Conservation (phyloP, 768 basidiomycete species). For the Rhodotorula taiwanensis region DNA sequence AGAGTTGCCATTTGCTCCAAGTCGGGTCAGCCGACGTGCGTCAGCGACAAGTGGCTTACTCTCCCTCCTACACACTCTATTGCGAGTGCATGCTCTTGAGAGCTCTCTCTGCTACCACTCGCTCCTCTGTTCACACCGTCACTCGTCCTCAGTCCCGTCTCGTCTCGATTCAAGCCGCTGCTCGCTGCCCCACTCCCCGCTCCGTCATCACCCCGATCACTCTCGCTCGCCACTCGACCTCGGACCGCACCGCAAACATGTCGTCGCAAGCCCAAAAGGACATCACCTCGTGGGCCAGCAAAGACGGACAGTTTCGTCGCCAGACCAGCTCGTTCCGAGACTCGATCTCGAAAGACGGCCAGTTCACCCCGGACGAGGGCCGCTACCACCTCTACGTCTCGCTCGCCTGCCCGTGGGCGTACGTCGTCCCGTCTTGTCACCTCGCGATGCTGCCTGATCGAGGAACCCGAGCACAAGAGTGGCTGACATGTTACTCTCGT, state of each 20-base stretch:
- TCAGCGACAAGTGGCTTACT: too few species aligned
- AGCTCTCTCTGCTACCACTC: too few species aligned
- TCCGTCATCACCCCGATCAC: neutral
- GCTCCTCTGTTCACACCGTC: neutral
- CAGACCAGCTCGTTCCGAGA: constrained; percentile 55
- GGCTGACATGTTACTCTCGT: too few species aligned
- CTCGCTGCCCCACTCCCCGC: neutral
- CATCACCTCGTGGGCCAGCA: constrained; percentile 46
- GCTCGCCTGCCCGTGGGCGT: constrained; percentile 85
- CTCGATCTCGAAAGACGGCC: constrained; percentile 54
- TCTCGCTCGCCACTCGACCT: neutral
- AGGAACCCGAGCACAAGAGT: neutral
- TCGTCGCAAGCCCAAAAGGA: constrained; percentile 3
- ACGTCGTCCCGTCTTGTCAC: constrained; percentile 6
- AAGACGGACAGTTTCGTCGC: constrained; percentile 64
- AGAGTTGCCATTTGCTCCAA: too few species aligned
- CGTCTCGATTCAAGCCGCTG: neutral
- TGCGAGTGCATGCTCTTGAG: too few species aligned
- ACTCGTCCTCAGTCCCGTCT: neutral
- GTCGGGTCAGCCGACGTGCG: too few species aligned
- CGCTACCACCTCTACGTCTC: constrained; percentile 90
- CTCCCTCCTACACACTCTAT: too few species aligned
- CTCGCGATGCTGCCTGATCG: too few species aligned
- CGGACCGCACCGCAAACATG: neutral
- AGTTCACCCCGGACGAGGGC: constrained; percentile 68